Evolutionary conservation across 2,329 filamentous ascomycete species (phyloP).

Genomic region (Blastomyces silverae): DNA sequence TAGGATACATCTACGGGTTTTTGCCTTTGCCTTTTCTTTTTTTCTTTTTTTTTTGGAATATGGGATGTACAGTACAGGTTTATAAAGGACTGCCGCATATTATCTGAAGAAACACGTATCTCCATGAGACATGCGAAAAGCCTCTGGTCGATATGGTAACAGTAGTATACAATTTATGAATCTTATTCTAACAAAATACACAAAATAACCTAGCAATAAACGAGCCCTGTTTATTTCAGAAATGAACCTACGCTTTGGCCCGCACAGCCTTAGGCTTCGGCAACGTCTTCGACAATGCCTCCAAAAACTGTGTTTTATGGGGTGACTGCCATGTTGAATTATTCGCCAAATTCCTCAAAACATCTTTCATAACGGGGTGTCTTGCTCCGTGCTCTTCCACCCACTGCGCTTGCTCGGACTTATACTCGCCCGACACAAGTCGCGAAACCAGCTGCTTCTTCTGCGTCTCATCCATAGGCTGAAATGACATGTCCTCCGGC

Average conservation of each 20-base stretch:
- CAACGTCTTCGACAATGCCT: slow-evolving; percentile 36
- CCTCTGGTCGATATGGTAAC: not conserved
- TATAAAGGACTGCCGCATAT: not conserved
- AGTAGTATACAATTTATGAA: slow-evolving; percentile 10
- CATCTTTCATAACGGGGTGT: slow-evolving; percentile 29
- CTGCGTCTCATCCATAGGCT: slow-evolving; percentile 25
- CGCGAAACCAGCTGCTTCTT: slow-evolving; percentile 29
- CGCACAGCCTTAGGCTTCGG: slow-evolving; percentile 16
- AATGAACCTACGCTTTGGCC: not conserved
- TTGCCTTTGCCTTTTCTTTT: no score
- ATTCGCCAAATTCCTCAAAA: slow-evolving; percentile 35
- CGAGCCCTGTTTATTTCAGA: not conserved
- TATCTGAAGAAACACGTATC: not conserved
- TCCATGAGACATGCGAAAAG: not conserved
- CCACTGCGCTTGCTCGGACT: slow-evolving; percentile 18
- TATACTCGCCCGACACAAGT: slow-evolving; percentile 33
- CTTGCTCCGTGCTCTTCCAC: slow-evolving; percentile 13
- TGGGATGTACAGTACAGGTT: not conserved
- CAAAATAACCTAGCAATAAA: not conserved
- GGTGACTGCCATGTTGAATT: slow-evolving; percentile 38
- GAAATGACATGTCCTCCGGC: slow-evolving; percentile 29
- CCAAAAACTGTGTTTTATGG: slow-evolving; percentile 34
- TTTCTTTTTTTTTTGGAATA: not conserved
- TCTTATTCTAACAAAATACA: slow-evolving; percentile 1
- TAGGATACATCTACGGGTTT: not conserved